Evolutionary conservation across 2,329 filamentous ascomycete genomes (phyloP).

Genomic region (Trichoderma brevicompactum): DNA sequence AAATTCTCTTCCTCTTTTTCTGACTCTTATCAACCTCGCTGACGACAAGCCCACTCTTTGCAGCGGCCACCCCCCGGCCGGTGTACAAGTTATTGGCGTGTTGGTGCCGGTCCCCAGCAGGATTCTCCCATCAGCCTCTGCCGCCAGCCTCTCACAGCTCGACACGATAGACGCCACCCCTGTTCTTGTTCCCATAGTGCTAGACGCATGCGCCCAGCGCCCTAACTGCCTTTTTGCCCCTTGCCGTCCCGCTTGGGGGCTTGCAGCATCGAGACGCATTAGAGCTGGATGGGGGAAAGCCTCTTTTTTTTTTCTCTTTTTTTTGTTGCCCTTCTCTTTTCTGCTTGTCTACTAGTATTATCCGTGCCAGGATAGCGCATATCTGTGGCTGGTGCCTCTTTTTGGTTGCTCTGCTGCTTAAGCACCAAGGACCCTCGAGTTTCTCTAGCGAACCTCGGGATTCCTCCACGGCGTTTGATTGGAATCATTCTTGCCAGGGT

Average conservation of each 20-base stretch:
- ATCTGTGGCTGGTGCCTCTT: neutral
- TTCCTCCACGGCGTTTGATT: neutral
- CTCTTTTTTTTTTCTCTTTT: neutral
- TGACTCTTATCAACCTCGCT: conserved; percentile 16
- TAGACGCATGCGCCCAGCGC: conserved; percentile 10
- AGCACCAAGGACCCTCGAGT: neutral
- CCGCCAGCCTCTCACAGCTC: conserved; percentile 40
- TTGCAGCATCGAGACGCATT: conserved; percentile 1
- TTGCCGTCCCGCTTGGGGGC: conserved; percentile 22
- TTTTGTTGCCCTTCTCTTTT: neutral
- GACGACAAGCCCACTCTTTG: conserved; percentile 7
- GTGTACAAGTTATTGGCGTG: neutral
- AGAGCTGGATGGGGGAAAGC: conserved; percentile 7
- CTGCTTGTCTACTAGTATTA: neutral
- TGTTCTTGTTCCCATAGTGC: conserved; percentile 17
- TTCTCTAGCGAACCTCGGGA: neutral
- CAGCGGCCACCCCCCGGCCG: conserved; percentile 6
- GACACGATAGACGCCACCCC: conserved; percentile 38
- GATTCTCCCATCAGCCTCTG: conserved; percentile 31
- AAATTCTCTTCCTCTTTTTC: neutral
- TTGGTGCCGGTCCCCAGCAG: conserved; percentile 30
- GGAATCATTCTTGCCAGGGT: neutral
- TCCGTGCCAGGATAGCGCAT: neutral
- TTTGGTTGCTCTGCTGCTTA: neutral
- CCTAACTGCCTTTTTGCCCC: conserved; percentile 15